phyloP scores from a whole-genome alignment of 306 rosid species.

The Quercus parvula region DNA sequence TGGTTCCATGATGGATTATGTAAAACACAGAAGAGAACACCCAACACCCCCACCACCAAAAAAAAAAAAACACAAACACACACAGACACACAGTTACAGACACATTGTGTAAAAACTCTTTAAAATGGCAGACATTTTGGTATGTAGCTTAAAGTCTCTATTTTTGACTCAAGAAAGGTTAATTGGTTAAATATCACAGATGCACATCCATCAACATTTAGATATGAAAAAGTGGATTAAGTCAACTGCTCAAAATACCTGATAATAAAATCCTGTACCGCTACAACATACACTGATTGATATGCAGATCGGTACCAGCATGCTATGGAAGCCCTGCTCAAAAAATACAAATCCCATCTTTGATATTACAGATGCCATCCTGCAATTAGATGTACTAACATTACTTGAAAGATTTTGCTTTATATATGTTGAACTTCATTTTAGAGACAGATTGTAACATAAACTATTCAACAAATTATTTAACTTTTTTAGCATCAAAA shows the following conservation, averaged over 20 bases:
- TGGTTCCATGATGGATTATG: not conserved
- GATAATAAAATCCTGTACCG: constrained; percentile 86
- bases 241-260: constrained; percentile 44
- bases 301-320: constrained; percentile 81
- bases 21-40: not conserved
- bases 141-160: not conserved
- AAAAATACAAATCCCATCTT: constrained; percentile 92
- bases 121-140: not conserved
- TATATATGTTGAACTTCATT: not conserved
- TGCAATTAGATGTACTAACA: constrained; percentile 34
- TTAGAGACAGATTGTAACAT: not conserved
- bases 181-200: not conserved
- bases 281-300: constrained; percentile 66
- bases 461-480: not conserved
- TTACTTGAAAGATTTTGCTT: not conserved
- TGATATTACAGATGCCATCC: constrained; percentile 96
- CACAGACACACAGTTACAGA: too few species aligned
- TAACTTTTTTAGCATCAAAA: not conserved
- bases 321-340: constrained; percentile 82
- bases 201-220: not conserved
- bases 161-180: not conserved
- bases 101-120: not conserved
- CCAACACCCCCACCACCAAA: not conserved
- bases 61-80: not conserved
- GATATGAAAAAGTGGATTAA: constrained; percentile 8